Base-by-base conservation (phyloP, 2,329 filamentous ascomycete species). In the Diaporthe sp. region DNA sequence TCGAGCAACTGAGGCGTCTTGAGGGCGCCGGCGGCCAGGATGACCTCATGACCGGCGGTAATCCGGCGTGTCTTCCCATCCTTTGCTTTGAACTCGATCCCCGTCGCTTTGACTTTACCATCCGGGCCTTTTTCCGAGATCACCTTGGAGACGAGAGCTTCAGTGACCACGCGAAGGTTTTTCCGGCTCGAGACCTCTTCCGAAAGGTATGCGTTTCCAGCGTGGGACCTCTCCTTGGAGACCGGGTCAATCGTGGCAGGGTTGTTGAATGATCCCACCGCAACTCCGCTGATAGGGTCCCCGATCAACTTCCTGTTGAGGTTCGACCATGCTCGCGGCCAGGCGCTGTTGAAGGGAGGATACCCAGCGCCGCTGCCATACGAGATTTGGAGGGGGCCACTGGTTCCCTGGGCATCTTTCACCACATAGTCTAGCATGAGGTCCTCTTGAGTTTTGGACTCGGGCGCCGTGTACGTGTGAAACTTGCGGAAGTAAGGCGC, bases 311-410 rank as follows among this genome's bases (percentile, higher is more conserved):
- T 60, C 44, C 42, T 72, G 39, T 72, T 42, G 28, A 77, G 65
- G n/a, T 78, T 79, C 12, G 78, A 78, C 74, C 86, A 86, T 1
- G 83, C 81, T 61, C 83, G 77, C 53, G 84, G 79, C 85, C 85
- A 86, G 1, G 82, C 83, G 44, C 81, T 78, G 73, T 85, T 84
- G 61, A 79, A 79, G 9, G 78, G 57, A 15, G 78, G 76, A 68
- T 84, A 84, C 0, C 81, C 81, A 55, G 84, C 83, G 58, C 82
- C 80, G 31, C 74, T 73, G 6, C 74, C 67, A 74, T 82, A 85
- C 3, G 83, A 85, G 31, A 85, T 79, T 6, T 84, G 81, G 9
- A 86, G 46, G 1, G 85, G 85, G 0, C 85, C 85, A 46, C 83
- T 79, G 19, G 81, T 71, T 12, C 72, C 81, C 7, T 78, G 77